These are phyloP conservation scores for Pythium phragmitis DNA, from an alignment of 352 stramenopile species.

Conservation along the genomic window DNA sequence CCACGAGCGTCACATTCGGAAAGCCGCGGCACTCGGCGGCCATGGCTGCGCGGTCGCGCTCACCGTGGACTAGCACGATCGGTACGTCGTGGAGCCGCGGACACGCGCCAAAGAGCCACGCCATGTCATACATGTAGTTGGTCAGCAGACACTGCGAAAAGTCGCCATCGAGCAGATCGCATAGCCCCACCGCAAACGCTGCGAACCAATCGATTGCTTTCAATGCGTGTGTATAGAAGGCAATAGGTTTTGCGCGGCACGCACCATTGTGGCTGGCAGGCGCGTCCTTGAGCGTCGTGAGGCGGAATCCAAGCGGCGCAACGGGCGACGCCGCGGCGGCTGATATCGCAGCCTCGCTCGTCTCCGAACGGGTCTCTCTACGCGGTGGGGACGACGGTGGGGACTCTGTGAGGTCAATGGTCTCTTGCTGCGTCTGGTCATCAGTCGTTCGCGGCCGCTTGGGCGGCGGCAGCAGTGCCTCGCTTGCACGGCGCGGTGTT, in stretches of 20 bases:
- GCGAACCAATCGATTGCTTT: not conserved
- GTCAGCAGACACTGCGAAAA: slow-evolving; percentile 68
- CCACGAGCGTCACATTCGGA: slow-evolving; percentile 56
- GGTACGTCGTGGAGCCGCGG: slow-evolving; percentile 55
- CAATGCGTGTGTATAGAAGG: not conserved
- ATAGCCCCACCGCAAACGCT: slow-evolving; percentile 47
- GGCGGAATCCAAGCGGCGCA: slow-evolving; percentile 17
- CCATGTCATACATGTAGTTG: slow-evolving; percentile 82
- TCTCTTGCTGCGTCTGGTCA: not conserved
- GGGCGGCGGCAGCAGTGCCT: not conserved
- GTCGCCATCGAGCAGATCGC: slow-evolving; percentile 52
- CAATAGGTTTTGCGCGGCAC: not conserved
- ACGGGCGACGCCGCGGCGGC: not conserved
- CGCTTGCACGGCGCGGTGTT: not conserved
- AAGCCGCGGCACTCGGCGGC: slow-evolving; percentile 54
- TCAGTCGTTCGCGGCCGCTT: slow-evolving; percentile 1
- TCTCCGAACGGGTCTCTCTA: not conserved
- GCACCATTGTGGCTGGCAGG: slow-evolving; percentile 21
- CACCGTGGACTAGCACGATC: slow-evolving; percentile 77
- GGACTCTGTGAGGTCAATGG: slow-evolving; percentile 14
- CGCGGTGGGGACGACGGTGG: slow-evolving; percentile 6
- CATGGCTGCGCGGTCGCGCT: slow-evolving; percentile 58
- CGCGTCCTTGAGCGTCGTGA: slow-evolving; percentile 25
- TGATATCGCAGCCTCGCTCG: not conserved
- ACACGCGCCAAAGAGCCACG: slow-evolving; percentile 70